Evolutionary conservation across 805 yeast species (phyloP).

Genomic region (Saturnispora silvae): DNA sequence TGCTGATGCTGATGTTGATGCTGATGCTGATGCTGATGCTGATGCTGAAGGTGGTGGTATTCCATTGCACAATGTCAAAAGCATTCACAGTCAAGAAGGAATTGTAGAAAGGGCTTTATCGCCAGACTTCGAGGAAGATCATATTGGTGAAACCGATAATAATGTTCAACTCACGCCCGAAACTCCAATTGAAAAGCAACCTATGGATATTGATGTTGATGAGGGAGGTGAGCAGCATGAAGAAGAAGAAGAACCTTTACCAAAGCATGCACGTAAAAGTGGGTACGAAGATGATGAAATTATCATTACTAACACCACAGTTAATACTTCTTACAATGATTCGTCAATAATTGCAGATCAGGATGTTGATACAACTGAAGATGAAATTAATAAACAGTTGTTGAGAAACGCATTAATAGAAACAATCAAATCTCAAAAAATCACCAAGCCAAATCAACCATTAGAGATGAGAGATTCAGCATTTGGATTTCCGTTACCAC

Average conservation of each 20-base stretch:
- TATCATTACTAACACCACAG: slow-evolving; percentile 6
- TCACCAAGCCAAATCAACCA: slow-evolving; percentile 40
- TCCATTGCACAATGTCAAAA: not conserved
- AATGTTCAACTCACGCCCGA: not conserved
- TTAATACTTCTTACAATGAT: slow-evolving; percentile 1
- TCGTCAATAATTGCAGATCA: not conserved
- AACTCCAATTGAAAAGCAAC: not conserved
- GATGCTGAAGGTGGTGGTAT: not conserved
- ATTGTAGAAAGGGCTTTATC: too few relatives aligned
- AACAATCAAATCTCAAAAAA: slow-evolving; percentile 20
- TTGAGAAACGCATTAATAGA: slow-evolving; percentile 15
- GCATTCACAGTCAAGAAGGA: not conserved
- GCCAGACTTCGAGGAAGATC: not conserved
- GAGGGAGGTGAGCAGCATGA: not conserved
- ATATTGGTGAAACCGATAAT: not conserved
- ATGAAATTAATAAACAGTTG: slow-evolving; percentile 3
- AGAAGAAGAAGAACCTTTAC: not conserved
- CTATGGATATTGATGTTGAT: not conserved
- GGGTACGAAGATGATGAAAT: slow-evolving; percentile 1
- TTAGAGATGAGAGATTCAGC: slow-evolving; percentile 65
- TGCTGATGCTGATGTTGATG: not conserved
- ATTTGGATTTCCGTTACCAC: slow-evolving; percentile 80
- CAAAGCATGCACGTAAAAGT: too few relatives aligned
- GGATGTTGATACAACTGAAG: not conserved
- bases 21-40: not conserved